Percentiles rank a stretch among this genome's conserved stretches.
Evolutionary conservation across 2,329 filamentous ascomycete species (phyloP).

Genomic region (Talaromyces verruculosus): DNA sequence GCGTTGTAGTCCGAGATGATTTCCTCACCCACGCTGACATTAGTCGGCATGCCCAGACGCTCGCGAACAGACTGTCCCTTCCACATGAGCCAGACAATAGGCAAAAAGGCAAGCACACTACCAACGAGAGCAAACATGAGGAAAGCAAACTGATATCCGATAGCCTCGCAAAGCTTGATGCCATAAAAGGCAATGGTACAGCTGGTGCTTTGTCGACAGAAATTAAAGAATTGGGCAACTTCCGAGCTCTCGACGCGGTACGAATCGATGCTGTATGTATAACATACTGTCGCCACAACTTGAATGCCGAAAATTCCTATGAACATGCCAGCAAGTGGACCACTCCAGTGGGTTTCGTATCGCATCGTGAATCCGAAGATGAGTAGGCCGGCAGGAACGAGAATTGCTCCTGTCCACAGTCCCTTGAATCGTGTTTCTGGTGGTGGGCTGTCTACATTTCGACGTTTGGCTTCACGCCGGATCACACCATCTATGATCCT

Average conservation of each 20-base stretch:
- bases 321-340: slow-evolving; percentile 12
- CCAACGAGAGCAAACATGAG: slow-evolving; percentile 17
- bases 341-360: slow-evolving; percentile 16
- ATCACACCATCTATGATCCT: neutral
- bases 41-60: neutral
- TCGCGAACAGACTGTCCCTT: slow-evolving; percentile 7
- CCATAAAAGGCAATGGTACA: neutral
- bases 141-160: slow-evolving; percentile 16
- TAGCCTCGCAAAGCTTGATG: slow-evolving; percentile 4
- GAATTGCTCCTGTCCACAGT: slow-evolving; percentile 10
- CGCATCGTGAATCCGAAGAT: slow-evolving; percentile 14
- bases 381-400: slow-evolving; percentile 7
- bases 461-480: slow-evolving; percentile 1
- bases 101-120: slow-evolving; percentile 10
- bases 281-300: slow-evolving; percentile 21
- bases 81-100: slow-evolving; percentile 14
- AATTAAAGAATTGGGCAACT: slow-evolving; percentile 14
- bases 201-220: slow-evolving; percentile 15
- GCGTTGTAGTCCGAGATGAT: slow-evolving; percentile 9
- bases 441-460: slow-evolving; percentile 7
- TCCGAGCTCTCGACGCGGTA: slow-evolving; percentile 15
- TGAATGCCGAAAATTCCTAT: slow-evolving; percentile 15
- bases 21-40: slow-evolving; percentile 13
- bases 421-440: slow-evolving; percentile 16
- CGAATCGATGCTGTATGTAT: slow-evolving; percentile 20